Evolutionary conservation across 441 rosid genomes (phyloP).

Genomic region (Croton setiger): DNA sequence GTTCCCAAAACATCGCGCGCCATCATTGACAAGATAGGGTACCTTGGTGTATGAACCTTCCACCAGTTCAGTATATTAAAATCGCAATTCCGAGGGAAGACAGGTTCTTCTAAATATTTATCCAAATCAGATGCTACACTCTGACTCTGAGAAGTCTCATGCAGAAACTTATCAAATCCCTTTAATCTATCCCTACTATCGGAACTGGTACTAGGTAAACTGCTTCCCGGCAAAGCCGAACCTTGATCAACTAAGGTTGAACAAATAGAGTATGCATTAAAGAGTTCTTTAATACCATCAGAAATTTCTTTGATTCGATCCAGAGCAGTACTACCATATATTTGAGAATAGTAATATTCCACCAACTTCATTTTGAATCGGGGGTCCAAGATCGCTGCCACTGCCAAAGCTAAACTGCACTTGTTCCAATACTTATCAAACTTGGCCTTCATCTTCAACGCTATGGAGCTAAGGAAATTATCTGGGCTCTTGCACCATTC

Average conservation of each 20-base stretch:
- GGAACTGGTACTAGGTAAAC: slow-evolving; percentile 51
- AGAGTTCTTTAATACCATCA: slow-evolving; percentile 78
- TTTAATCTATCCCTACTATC: slow-evolving; percentile 74
- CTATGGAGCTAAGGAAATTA: slow-evolving; percentile 56
- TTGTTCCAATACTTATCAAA: slow-evolving; percentile 87
- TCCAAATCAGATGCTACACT: slow-evolving; percentile 65
- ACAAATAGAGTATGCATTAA: slow-evolving; percentile 77
- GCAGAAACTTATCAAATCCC: slow-evolving; percentile 91
- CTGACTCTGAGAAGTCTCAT: slow-evolving; percentile 78
- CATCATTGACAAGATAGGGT: slow-evolving; percentile 90
- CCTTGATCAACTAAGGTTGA: slow-evolving; percentile 72
- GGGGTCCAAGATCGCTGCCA: slow-evolving; percentile 93
- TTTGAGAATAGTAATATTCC: slow-evolving; percentile 89
- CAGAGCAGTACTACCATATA: slow-evolving; percentile 89
- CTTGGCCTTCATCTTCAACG: slow-evolving; percentile 70
- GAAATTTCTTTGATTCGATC: slow-evolving; percentile 85
- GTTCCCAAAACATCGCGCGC: slow-evolving; percentile 88
- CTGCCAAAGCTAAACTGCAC: slow-evolving; percentile 83
- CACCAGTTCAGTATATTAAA: slow-evolving; percentile 91
- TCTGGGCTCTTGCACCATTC: slow-evolving; percentile 89
- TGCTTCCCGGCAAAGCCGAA: slow-evolving; percentile 69
- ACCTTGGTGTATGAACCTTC: slow-evolving; percentile 96
- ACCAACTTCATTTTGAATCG: slow-evolving; percentile 95
- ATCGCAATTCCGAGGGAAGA: slow-evolving; percentile 83
- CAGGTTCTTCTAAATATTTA: slow-evolving; percentile 86